Conservation (phyloP, 768 basidiomycete genomes). For the Serendipita sp. region DNA sequence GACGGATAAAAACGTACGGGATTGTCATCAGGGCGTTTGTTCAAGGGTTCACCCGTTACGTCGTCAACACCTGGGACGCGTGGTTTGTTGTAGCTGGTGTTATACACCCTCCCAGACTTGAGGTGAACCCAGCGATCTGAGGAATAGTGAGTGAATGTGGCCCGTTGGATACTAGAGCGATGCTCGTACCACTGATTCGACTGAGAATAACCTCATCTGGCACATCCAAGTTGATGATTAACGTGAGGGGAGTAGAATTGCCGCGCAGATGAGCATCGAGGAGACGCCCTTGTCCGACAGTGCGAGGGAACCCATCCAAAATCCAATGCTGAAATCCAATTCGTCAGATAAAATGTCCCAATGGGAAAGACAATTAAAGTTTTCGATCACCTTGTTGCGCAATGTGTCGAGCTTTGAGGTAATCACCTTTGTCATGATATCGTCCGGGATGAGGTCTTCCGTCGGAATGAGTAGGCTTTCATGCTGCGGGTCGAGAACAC, state of each 20-base stretch:
- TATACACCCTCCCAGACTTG: slow-evolving; percentile 81
- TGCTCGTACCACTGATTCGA: slow-evolving; percentile 44
- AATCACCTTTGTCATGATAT: slow-evolving; percentile 63
- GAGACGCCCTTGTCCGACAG: slow-evolving; percentile 65
- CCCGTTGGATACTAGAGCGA: background rate
- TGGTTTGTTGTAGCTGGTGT: slow-evolving; percentile 74
- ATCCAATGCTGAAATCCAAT: slow-evolving; percentile 58
- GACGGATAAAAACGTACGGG: slow-evolving; percentile 37
- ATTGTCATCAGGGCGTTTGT: slow-evolving; percentile 78
- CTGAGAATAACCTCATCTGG: slow-evolving; percentile 70
- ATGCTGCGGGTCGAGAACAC: background rate
- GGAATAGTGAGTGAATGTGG: background rate
- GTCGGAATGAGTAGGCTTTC: background rate
- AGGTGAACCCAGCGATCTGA: slow-evolving; percentile 76
- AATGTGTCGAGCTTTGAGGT: slow-evolving; percentile 52
- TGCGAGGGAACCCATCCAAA: slow-evolving; percentile 84
- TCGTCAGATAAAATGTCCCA: background rate
- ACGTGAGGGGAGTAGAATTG: slow-evolving; percentile 49
- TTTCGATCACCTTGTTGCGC: slow-evolving; percentile 41
- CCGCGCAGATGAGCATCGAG: slow-evolving; percentile 58
- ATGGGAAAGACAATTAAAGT: background rate
- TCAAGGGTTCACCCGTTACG: slow-evolving; percentile 72
- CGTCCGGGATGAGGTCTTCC: slow-evolving; percentile 48
- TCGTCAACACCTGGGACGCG: slow-evolving; percentile 70
- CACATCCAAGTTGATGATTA: slow-evolving; percentile 80